Conservation (phyloP, 495 filamentous ascomycete species). For the Hyaloscypha hepaticicola region DNA sequence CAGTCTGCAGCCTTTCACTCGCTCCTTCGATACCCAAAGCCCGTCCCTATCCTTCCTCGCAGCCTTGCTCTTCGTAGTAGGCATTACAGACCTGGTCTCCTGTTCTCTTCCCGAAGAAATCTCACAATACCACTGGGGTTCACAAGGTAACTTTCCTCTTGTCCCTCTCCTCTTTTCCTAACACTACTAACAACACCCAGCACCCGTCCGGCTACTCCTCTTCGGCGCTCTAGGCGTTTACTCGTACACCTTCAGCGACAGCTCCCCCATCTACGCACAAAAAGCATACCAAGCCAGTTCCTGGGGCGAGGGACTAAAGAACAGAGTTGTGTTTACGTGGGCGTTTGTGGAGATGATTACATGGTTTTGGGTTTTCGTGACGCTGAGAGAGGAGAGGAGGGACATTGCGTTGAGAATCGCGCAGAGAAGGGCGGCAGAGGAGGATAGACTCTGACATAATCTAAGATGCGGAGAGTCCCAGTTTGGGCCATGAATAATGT, state of each 20-base stretch:
- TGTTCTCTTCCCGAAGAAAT: constrained; percentile 71
- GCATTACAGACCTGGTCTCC: constrained; percentile 71
- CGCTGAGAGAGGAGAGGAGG: constrained; percentile 49
- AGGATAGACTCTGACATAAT: constrained; percentile 25
- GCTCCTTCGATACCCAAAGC: constrained; percentile 60
- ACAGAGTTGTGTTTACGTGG: constrained; percentile 78
- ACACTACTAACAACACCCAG: constrained; percentile 32
- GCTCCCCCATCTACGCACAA: constrained; percentile 38
- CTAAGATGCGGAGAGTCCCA: not conserved
- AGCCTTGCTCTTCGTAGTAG: constrained; percentile 63
- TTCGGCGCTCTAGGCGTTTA: constrained; percentile 67
- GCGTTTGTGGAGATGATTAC: constrained; percentile 79
- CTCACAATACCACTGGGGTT: constrained; percentile 61
- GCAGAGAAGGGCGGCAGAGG: constrained; percentile 26
- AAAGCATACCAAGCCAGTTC: constrained; percentile 33
- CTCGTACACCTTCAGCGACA: constrained; percentile 56
- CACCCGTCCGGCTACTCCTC: constrained; percentile 62
- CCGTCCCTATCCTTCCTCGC: constrained; percentile 70
- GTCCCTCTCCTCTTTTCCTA: constrained; percentile 36
- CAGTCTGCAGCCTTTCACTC: constrained; percentile 41
- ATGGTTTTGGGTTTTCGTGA: constrained; percentile 81
- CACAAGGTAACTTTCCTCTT: constrained; percentile 64
- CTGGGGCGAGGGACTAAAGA: constrained; percentile 65
- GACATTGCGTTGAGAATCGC: constrained; percentile 36
- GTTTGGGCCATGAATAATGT: not conserved